Evolutionary conservation across 352 stramenopile species (phyloP).

Genomic region (Blastocystis sp.): DNA sequence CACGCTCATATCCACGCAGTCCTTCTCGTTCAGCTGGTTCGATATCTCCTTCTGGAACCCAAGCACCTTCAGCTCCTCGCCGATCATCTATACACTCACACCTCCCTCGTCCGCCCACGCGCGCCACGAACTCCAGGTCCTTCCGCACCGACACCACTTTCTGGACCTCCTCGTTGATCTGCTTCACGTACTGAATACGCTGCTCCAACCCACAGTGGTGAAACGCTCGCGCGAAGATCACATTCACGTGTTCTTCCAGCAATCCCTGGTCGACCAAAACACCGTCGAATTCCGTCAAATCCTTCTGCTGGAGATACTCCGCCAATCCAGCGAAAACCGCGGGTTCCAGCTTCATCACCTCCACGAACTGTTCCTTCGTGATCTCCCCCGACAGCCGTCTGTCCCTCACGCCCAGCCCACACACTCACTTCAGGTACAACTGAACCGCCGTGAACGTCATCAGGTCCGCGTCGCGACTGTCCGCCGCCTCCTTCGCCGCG

Average conservation of each 20-base stretch:
- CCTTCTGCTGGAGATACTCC: conserved; percentile 12
- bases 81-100: background rate
- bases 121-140: conserved; percentile 18
- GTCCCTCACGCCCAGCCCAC: background rate
- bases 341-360: background rate
- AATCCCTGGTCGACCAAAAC: background rate
- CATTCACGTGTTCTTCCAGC: background rate
- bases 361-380: background rate
- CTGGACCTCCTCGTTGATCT: background rate
- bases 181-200: conserved; percentile 19
- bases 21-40: background rate
- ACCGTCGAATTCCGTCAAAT: background rate
- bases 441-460: conserved; percentile 6
- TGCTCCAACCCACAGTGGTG: conserved; percentile 4
- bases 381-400: background rate
- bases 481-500: conserved; percentile 1
- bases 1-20: conserved; percentile 18
- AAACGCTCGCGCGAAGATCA: background rate
- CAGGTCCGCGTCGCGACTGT: conserved; percentile 2
- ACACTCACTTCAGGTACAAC: conserved; percentile 10
- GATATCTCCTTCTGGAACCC: conserved; percentile 43
- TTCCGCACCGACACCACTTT: background rate
- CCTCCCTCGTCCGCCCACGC: background rate
- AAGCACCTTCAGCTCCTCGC: conserved; percentile 39
- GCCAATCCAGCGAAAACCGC: background rate